Percentiles rank a stretch among this genome's conserved stretches.
These are phyloP conservation scores for Geranomyces michiganensis DNA, from an alignment of 192 early-diverging fungal species.

Conservation along the genomic window DNA sequence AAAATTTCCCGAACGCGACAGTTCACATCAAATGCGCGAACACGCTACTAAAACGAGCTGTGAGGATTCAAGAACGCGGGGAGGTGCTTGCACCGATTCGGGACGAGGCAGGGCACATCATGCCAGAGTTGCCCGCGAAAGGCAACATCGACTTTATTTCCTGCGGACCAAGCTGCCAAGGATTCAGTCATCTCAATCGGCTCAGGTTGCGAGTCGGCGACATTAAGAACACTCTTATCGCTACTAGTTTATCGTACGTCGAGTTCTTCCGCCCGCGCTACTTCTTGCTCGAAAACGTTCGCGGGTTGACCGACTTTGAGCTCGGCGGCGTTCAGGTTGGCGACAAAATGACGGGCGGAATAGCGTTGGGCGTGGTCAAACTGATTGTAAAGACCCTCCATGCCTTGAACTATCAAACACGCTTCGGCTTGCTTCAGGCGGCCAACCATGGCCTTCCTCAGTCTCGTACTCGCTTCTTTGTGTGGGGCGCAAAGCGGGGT, in stretches of 20 bases:
- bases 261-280: constrained; percentile 70
- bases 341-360: constrained; percentile 54
- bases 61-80: constrained; percentile 49
- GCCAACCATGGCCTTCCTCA: constrained; percentile 68
- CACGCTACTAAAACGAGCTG: constrained; percentile 64
- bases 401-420: constrained; percentile 68
- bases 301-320: constrained; percentile 56
- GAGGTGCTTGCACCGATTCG: constrained; percentile 28
- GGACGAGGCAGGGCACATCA: constrained; percentile 32
- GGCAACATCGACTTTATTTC: constrained; percentile 73
- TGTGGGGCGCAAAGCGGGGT: constrained; percentile 64
- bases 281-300: constrained; percentile 74
- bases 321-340: constrained; percentile 65
- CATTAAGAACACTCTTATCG: constrained; percentile 67
- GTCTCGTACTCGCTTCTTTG: constrained; percentile 65
- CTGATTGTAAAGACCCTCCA: constrained; percentile 67
- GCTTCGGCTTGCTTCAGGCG: constrained; percentile 67
- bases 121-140: constrained; percentile 61
- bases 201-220: constrained; percentile 61
- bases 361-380: constrained; percentile 67
- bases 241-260: constrained; percentile 68
- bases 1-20: constrained; percentile 63
- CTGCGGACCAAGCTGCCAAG: constrained; percentile 76
- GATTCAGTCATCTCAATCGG: constrained; percentile 66
- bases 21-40: constrained; percentile 69